phyloP scores from a whole-genome alignment of 345 rosid genomes.

The Rhodomyrtus tomentosa region DNA sequence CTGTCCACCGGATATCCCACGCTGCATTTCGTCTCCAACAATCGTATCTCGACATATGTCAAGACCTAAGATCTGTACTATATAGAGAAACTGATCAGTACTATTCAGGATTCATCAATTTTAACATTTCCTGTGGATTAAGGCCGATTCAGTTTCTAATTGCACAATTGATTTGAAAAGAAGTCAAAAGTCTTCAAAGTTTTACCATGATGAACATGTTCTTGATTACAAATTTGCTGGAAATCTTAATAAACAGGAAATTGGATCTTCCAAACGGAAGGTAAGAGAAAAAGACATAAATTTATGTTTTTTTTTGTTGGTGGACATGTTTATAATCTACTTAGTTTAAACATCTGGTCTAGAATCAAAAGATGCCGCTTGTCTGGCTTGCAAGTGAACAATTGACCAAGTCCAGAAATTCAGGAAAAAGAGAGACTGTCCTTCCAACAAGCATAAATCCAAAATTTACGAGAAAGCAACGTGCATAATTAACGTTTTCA shows the following conservation, averaged over 20 bases:
- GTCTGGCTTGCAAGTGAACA: neutral
- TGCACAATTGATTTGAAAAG: neutral
- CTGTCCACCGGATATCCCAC: conserved; percentile 92
- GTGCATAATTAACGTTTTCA: neutral
- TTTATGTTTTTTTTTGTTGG: neutral
- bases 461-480: neutral
- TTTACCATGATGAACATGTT: neutral
- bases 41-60: conserved; percentile 78
- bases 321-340: neutral
- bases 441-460: neutral
- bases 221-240: neutral
- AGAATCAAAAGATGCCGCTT: neutral
- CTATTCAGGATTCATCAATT: neutral
- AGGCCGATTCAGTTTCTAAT: neutral
- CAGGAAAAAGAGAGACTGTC: neutral
- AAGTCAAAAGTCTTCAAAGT: neutral
- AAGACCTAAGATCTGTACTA: conserved; percentile 62
- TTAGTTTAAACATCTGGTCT: neutral
- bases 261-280: neutral
- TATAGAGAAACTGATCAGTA: neutral
- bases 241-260: neutral
- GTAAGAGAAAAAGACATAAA: neutral
- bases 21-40: conserved; percentile 70
- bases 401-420: neutral
- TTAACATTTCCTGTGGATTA: neutral